phyloP scores from a whole-genome alignment of 257 asterid species.

The Capsicum pubescens region DNA sequence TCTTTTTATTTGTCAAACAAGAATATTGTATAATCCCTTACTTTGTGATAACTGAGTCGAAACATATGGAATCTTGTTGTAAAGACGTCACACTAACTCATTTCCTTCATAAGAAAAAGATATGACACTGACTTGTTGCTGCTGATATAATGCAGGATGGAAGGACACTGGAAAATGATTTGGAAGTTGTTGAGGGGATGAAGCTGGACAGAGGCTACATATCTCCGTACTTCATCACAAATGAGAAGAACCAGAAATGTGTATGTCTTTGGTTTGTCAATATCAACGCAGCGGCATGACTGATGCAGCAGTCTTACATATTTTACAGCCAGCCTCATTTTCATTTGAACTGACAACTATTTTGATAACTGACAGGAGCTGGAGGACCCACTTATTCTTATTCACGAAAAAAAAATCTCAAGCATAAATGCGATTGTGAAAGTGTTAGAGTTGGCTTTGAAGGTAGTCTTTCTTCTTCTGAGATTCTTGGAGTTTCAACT shows the following conservation, averaged over 20 bases:
- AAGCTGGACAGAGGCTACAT: conserved; percentile 66
- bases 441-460: conserved; percentile 57
- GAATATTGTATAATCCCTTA: not conserved
- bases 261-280: conserved; percentile 36
- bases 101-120: not conserved
- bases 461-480: conserved; percentile 39
- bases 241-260: conserved; percentile 60
- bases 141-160: conserved; percentile 48
- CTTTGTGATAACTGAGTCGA: not conserved
- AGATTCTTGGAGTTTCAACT: not conserved
- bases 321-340: not conserved
- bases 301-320: not conserved
- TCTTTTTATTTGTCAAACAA: not conserved
- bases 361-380: conserved; percentile 44
- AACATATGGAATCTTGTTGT: not conserved
- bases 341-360: not conserved
- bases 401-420: conserved; percentile 62
- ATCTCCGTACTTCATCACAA: conserved; percentile 63
- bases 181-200: conserved; percentile 74
- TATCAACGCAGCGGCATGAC: not conserved
- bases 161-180: conserved; percentile 55
- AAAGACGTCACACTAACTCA: not conserved
- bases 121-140: not conserved
- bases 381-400: conserved; percentile 60
- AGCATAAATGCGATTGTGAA: conserved; percentile 49